These are phyloP conservation scores for Fraxinus baroniana DNA, from an alignment of 305 asterid genomes.

Conservation along the genomic window DNA sequence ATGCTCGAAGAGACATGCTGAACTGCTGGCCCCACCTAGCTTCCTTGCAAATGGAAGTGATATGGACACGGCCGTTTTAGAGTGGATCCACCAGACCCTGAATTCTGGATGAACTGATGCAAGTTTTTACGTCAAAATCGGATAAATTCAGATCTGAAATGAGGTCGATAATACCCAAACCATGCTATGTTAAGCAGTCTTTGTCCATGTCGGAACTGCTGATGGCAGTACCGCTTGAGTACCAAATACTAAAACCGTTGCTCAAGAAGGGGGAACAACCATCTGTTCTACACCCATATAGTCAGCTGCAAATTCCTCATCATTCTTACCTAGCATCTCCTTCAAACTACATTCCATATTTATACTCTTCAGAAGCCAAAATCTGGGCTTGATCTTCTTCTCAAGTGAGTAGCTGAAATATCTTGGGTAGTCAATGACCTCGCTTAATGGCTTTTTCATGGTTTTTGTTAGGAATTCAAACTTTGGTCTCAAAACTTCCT, in stretches of 20 bases:
- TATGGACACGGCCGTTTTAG: background rate
- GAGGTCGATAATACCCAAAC: background rate
- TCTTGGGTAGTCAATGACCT: constrained; percentile 81
- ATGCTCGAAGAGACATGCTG: background rate
- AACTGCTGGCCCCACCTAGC: background rate
- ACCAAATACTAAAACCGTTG: background rate
- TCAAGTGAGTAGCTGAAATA: constrained; percentile 92
- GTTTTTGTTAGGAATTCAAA: constrained; percentile 61
- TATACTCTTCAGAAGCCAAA: constrained; percentile 59
- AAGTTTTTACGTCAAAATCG: background rate
- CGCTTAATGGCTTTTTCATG: constrained; percentile 63
- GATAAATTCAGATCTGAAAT: background rate
- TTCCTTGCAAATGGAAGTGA: background rate
- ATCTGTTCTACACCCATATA: constrained; percentile 50
- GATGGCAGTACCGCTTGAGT: background rate
- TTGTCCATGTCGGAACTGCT: background rate
- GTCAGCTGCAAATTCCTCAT: constrained; percentile 68
- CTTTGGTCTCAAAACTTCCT: constrained; percentile 74
- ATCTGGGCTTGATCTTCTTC: constrained; percentile 89
- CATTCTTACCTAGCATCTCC: constrained; percentile 85
- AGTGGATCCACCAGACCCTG: background rate
- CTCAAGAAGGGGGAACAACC: constrained; percentile 43
- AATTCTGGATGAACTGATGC: background rate
- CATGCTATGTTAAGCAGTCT: background rate
- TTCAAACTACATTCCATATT: constrained; percentile 54